Conservation (phyloP, 768 basidiomycete species). For the Leccinellum rugosiceps region DNA sequence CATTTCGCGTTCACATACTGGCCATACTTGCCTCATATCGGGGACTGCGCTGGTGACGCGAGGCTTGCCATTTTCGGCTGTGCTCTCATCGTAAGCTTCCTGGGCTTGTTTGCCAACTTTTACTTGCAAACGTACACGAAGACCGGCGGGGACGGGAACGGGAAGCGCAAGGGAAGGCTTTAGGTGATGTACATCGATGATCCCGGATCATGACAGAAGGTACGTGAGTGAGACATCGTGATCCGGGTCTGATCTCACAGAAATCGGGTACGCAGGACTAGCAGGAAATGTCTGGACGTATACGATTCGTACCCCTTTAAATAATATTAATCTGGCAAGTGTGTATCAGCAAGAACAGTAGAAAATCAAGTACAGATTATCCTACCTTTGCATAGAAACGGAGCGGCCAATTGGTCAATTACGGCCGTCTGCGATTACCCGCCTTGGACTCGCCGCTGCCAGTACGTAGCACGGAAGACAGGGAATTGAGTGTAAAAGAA, state of each 20-base stretch:
- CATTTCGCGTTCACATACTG: conserved; percentile 27
- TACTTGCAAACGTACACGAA: conserved; percentile 24
- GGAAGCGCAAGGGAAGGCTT: background rate
- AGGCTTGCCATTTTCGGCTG: conserved; percentile 14
- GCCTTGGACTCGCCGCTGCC: too few species aligned
- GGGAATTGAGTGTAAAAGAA: background rate
- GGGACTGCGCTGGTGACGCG: conserved; percentile 25
- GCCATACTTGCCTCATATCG: conserved; percentile 22
- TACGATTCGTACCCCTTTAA: background rate
- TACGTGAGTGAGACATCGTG: background rate
- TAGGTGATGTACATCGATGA: background rate
- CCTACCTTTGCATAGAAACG: too few species aligned
- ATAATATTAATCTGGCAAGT: background rate
- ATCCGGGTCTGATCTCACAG: too few species aligned
- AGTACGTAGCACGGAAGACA: too few species aligned
- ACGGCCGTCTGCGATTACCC: too few species aligned
- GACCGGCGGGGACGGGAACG: background rate
- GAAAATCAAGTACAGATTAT: background rate
- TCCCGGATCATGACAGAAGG: background rate
- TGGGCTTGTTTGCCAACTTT: conserved; percentile 25
- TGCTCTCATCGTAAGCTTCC: conserved; percentile 19
- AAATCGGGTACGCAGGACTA: background rate
- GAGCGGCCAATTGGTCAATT: too few species aligned
- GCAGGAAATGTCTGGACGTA: background rate
- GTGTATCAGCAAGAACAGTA: too few species aligned